Conservation (phyloP, 495 filamentous ascomycete species). For the Trichodelitschia bisporula region DNA sequence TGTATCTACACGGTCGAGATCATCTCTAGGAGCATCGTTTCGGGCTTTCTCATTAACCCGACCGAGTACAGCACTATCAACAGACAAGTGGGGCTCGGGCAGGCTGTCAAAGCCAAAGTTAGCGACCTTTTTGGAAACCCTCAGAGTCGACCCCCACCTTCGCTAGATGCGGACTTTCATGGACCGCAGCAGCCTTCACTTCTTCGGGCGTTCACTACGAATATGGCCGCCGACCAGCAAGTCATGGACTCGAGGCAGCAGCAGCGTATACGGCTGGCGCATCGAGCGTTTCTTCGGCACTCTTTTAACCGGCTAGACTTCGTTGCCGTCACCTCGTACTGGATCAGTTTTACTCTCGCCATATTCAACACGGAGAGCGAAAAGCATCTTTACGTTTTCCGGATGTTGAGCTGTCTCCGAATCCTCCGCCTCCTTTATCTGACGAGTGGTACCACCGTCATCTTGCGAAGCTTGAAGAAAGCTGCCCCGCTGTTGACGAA, state of each 20-base stretch:
- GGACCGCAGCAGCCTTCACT: conserved; percentile 34
- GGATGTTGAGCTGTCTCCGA: conserved; percentile 85
- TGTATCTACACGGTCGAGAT: conserved; percentile 79
- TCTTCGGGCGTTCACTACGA: conserved; percentile 51
- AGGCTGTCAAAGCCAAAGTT: conserved; percentile 49
- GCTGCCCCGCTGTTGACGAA: conserved; percentile 83
- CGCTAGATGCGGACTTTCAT: neutral
- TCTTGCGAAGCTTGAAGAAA: conserved; percentile 84
- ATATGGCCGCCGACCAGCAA: conserved; percentile 31
- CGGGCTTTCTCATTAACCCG: conserved; percentile 74
- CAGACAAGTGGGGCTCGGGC: conserved; percentile 41
- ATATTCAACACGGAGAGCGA: conserved; percentile 37
- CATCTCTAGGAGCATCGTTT: conserved; percentile 60
- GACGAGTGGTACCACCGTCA: conserved; percentile 78
- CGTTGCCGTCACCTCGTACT: conserved; percentile 85
- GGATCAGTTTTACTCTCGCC: conserved; percentile 61
- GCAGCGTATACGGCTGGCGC: conserved; percentile 60
- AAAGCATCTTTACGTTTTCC: conserved; percentile 65
- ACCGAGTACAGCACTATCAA: conserved; percentile 62
- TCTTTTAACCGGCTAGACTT: conserved; percentile 92
- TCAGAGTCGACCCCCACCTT: conserved; percentile 10
- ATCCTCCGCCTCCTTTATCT: conserved; percentile 72
- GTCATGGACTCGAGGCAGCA: conserved; percentile 50
- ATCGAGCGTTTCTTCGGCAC: conserved; percentile 80
- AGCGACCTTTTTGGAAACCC: conserved; percentile 50